Base-by-base conservation (phyloP, 164 flowering plant genomes). In the Platanus orientalis region DNA sequence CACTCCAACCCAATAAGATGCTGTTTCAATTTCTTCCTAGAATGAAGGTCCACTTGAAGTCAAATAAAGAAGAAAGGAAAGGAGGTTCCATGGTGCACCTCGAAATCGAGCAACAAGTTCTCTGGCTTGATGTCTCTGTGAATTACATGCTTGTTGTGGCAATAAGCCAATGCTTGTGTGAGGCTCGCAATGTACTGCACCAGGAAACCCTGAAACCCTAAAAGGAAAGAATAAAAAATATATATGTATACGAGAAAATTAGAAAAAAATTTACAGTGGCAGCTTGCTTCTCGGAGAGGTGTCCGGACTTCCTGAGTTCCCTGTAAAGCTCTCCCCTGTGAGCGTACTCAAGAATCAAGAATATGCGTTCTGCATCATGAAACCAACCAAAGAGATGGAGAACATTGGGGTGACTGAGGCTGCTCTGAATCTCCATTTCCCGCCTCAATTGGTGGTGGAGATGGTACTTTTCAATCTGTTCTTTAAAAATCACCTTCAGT, bases 91-190 rank as follows among this genome's bases (percentile, higher is more conserved):
- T 32, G 9, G 39, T 32, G 39, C 39, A 89, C 99, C 96, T 88
- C 84, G 62, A 85, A 85, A 82, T 92, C 99, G 52, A 95, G 85
- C 76, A 95, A 72, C 78, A 95, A 72, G 63, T 95, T 95, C 72
- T 95, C 99, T 0, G 99, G 99, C 80, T 95, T 95, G 63, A 91
- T 95, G 56, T 95, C 99, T 66, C 99, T 79, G 55, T 95, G 99
- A 77, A 92, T 91, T 19, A 95, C 90, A 76, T 90, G 62, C 72
- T 92, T 88, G 76, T 81, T 83, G 61, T 95, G 99, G 70, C 97
- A 91, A 54, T 95, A 92, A 1, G 84, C 84, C 79, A 94, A 74
- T 7, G 99, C 97, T 57, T 79, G 75, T 0, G 97, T 69, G 27
- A 94, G 84, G 70, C 96, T 86, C 13, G 95, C 82, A 62, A 94